Evolutionary conservation across 768 basidiomycete species (phyloP), one percentile per base, ranked within the genome.

Genomic region (Imleria badia): DNA sequence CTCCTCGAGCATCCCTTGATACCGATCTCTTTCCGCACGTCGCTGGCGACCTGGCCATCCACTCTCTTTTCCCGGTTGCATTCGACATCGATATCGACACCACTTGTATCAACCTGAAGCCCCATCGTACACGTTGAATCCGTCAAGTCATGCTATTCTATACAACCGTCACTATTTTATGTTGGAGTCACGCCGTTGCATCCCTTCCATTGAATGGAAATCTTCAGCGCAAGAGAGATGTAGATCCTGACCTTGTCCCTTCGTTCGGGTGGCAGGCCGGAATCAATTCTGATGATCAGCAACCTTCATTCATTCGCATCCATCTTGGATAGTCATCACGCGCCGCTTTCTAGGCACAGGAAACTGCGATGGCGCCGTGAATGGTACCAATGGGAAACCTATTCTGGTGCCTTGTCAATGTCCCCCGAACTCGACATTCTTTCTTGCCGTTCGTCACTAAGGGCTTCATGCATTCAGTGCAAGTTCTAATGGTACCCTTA

Each of bases 341-440:
- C 9, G 12, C 26, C 49, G 4, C 14, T 20, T 49, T 41, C 38
- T 45, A 71, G 75, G 87, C 15, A 84, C 83, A 7, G 87, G 85
- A n/a, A 80, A 87, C 57, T 87, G 87, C 54, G 84, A 87, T 55
- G 87, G 86, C 7, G 77, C 78, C 2, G 77, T 83, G 34, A 77
- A 77, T 4, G 83, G 82, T 22, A 72, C 82, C 9, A 73, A 80
- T 31, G 85, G 85, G 3, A 68, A 76, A 29, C 75, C 79, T 10
- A 75, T 87, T 61, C 79, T 81, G 67, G 76, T 89, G 19, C 86
- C 86, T 3, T 87, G 85, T 64, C 61, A 71, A 33, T 89, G 86
- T 68, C 86, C 86, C 31, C 87, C 87, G 1, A 71, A 77, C 54
- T 77, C 79, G 54, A 64, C 67, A 13, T 67, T 66, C 29, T 88